Evolutionary conservation across 306 rosid genomes (phyloP).

Genomic region (Ammopiptanthus mongolicus): DNA sequence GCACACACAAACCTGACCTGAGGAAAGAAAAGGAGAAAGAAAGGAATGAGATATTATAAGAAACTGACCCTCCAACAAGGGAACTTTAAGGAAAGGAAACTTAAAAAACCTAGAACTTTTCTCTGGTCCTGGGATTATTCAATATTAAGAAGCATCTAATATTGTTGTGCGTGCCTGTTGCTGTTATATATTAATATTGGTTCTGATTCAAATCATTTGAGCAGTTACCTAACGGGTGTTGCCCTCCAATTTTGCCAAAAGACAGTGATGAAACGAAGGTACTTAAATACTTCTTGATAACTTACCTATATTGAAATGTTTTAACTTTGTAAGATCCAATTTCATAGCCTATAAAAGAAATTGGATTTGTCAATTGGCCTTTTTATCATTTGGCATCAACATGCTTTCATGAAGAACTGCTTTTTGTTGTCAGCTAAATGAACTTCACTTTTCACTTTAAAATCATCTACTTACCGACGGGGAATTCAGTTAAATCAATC

Average conservation of each 20-base stretch:
- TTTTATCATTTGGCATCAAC: not conserved
- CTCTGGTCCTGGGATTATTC: slow-evolving; percentile 14
- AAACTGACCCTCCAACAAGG: not conserved
- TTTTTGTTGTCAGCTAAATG: slow-evolving; percentile 5
- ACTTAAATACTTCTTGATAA: slow-evolving; percentile 20
- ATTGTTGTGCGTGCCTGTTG: not conserved
- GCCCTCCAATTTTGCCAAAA: slow-evolving; percentile 66
- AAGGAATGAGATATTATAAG: slow-evolving; percentile 3
- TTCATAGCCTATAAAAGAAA: not conserved
- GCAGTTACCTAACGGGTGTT: slow-evolving; percentile 43
- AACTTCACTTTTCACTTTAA: slow-evolving; percentile 16
- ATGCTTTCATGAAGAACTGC: not conserved
- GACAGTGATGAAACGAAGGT: slow-evolving; percentile 77
- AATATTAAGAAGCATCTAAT: not conserved
- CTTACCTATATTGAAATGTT: not conserved
- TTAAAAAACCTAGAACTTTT: not conserved
- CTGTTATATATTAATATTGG: slow-evolving; percentile 11
- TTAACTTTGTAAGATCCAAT: not conserved
- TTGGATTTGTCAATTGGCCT: too few relatives aligned
- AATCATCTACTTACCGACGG: not conserved
- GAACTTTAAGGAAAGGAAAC: not conserved
- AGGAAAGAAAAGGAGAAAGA: not conserved
- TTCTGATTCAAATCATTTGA: slow-evolving; percentile 28
- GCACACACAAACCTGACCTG: not conserved
- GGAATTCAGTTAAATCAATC: not conserved